Base-by-base conservation (phyloP, 2,329 filamentous ascomycete genomes). In the Venturia aucupariae region DNA sequence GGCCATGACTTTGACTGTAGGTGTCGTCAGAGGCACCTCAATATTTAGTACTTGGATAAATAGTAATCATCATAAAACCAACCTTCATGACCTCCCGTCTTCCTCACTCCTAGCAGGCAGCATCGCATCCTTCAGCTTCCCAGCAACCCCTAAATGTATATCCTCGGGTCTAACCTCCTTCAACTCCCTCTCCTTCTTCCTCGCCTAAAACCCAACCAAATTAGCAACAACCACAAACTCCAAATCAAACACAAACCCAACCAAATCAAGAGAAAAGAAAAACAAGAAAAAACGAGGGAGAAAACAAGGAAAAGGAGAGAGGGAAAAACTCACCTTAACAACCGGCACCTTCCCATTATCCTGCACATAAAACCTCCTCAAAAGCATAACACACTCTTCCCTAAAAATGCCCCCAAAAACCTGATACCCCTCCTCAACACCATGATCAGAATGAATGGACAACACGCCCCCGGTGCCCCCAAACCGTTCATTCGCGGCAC, bases 331-430 rank as follows among this genome's bases (percentile, higher is more conserved):
- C 59, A 22, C 22, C 30, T 60, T 27, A 22, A 2, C 4, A 10
- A 70, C 78, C 15, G 62, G 62, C 90, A 90, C 90, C 81, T 94
- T 90, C 68, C 90, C 91, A 76, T 99, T 99, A 76, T 99, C 92
- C 76, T 99, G 94, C 39, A 99, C 90, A 75, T 99, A 99, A 76
- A 99, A 99, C 66, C 93, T 87, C 68, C 95, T 84, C 68, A 99
- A 81, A 69, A 99, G 77, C 75, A 93, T 92, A 66, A 99, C 95
- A 4, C 94, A 93, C 72, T 97, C 93, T 71, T 96, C 90, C 59
- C 91, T 85, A 71, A 91, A 90, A 80, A 95, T 88, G 0, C 92
- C 93, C 46, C 92, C 91, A 73, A 92, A 88, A 65, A 91, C 91
- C 57, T 89, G 86, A 73, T 90, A 97, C 5, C 90, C 86, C 11